Evolutionary conservation across 2,329 filamentous ascomycete genomes (phyloP).

Genomic region (Pseudogymnoascus sp.): DNA sequence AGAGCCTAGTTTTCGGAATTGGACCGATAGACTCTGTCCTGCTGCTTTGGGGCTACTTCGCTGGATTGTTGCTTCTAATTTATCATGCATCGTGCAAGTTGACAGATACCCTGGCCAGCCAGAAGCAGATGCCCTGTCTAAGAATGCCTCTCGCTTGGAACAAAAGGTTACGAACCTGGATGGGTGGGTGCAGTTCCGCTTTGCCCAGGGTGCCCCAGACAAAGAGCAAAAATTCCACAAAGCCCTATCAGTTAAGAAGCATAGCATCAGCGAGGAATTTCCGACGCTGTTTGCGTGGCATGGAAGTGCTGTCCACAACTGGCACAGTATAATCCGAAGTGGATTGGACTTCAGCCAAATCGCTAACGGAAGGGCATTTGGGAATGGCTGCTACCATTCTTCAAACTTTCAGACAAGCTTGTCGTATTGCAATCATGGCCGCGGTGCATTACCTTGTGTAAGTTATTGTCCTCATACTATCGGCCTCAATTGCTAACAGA

Average conservation of each 20-base stretch:
- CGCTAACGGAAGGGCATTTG: constrained; percentile 60
- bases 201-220: constrained; percentile 81
- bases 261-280: constrained; percentile 17
- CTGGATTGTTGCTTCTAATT: constrained; percentile 87
- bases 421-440: constrained; percentile 14
- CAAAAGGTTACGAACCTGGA: constrained; percentile 51
- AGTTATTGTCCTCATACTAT: neutral
- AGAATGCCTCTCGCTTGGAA: constrained; percentile 22
- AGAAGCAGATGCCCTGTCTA: constrained; percentile 17
- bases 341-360: constrained; percentile 65
- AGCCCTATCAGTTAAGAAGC: constrained; percentile 45
- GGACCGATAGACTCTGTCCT: constrained; percentile 54
- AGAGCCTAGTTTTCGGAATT: constrained; percentile 36
- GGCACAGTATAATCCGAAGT: constrained; percentile 82
- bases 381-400: constrained; percentile 78
- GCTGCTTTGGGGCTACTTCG: constrained; percentile 62
- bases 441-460: neutral
- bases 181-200: constrained; percentile 71
- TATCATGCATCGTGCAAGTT: constrained; percentile 77
- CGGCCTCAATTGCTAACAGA: constrained; percentile 12
- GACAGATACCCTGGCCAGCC: constrained; percentile 34
- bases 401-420: constrained; percentile 47
- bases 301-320: constrained; percentile 68
- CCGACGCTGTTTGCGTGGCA: constrained; percentile 84
- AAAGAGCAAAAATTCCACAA: constrained; percentile 70